These are phyloP conservation scores for Fistulinella cinereoalba DNA, from an alignment of 1,284 basidiomycete genomes.

Conservation along the genomic window DNA sequence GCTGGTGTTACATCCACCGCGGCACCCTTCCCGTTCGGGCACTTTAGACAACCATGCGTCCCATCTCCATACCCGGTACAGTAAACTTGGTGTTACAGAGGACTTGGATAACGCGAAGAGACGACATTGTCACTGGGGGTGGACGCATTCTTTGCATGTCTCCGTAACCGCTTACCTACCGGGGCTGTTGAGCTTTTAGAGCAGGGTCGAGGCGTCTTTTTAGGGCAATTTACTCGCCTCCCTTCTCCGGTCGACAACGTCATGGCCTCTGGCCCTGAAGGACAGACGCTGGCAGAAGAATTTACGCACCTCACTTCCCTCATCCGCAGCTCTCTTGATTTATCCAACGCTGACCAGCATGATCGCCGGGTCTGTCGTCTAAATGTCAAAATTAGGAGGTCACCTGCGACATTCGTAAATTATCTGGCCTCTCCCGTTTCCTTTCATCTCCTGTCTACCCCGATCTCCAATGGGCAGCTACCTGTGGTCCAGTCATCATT, in stretches of 20 bases:
- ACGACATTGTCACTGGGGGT: background rate
- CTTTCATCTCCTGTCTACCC: background rate
- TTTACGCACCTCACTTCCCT: background rate
- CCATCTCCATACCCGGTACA: background rate
- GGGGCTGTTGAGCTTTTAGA: background rate
- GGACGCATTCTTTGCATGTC: background rate
- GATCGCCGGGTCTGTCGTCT: background rate
- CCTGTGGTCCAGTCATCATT: background rate
- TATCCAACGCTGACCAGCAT: background rate
- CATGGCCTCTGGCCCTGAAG: background rate
- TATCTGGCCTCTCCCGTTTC: slow-evolving; percentile 17
- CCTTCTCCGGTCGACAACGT: background rate
- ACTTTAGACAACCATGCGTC: background rate
- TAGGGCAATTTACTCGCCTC: background rate
- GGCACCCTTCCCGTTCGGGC: background rate
- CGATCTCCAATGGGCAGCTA: background rate
- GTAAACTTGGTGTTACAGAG: background rate
- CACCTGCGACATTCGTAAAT: background rate
- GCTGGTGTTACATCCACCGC: background rate
- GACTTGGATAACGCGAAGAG: slow-evolving; percentile 3
- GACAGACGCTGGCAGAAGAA: background rate
- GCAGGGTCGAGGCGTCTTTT: background rate
- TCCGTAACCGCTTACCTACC: background rate
- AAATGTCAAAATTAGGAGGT: background rate
- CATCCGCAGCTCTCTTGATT: background rate